A percentile compares a stretch with the other conserved stretches of the same genome.
Evolutionary conservation across 768 basidiomycete genomes (phyloP).

Genomic region (Lactifluus pinguis): DNA sequence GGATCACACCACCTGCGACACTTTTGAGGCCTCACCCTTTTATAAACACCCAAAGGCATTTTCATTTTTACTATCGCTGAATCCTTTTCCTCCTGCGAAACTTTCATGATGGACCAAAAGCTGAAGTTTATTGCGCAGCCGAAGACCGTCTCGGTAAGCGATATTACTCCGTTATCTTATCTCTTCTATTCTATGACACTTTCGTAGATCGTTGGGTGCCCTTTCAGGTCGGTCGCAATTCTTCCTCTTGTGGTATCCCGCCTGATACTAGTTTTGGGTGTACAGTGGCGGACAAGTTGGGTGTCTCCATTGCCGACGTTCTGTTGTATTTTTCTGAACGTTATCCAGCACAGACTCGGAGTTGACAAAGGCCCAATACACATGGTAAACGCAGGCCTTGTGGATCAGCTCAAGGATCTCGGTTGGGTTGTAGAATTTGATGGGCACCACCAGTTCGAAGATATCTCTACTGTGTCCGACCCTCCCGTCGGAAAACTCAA

Average conservation of each 20-base stretch:
- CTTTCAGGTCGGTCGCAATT: conserved; percentile 66
- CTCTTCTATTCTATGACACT: conserved; percentile 8
- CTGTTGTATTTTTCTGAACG: conserved; percentile 8
- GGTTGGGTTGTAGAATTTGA: conserved; percentile 90
- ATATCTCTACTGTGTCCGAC: conserved; percentile 51
- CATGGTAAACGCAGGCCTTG: conserved; percentile 79
- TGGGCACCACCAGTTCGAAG: conserved; percentile 84
- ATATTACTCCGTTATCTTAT: neutral
- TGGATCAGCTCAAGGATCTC: conserved; percentile 63
- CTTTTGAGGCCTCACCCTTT: neutral
- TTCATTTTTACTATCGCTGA: neutral
- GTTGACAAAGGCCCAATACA: conserved; percentile 86
- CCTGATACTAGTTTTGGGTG: conserved; percentile 5
- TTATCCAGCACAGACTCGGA: conserved; percentile 56
- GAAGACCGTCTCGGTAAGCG: conserved; percentile 60
- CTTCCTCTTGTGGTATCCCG: neutral
- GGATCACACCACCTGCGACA: neutral
- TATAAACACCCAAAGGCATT: neutral
- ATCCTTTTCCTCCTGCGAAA: neutral
- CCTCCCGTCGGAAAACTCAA: conserved; percentile 84
- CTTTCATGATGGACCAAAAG: neutral
- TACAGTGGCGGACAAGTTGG: conserved; percentile 59
- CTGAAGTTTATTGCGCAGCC: conserved; percentile 52
- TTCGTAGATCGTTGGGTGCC: conserved; percentile 81
- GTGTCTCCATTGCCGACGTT: conserved; percentile 17